Conservation (phyloP, 371 early-diverging fungal genomes). For the Saksenaea oblongispora region DNA sequence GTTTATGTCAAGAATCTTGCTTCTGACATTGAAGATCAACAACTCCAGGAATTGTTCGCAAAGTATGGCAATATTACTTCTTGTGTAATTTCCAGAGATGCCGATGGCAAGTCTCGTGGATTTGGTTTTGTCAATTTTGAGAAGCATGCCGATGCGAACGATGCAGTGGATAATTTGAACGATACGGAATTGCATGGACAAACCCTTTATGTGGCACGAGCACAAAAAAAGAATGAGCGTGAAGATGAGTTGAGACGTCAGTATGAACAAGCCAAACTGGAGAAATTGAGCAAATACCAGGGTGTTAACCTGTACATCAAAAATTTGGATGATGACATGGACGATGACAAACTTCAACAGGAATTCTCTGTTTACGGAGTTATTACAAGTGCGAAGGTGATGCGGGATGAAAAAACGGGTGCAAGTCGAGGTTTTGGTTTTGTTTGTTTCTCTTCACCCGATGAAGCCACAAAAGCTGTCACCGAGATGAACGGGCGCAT, state of each 20-base stretch:
- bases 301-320: slow-evolving; percentile 98
- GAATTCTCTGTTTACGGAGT: slow-evolving; percentile 95
- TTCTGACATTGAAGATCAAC: slow-evolving; percentile 78
- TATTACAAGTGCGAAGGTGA: slow-evolving; percentile 97
- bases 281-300: slow-evolving; percentile 96
- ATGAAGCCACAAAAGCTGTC: slow-evolving; percentile 90
- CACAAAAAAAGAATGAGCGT: slow-evolving; percentile 98
- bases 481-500: slow-evolving; percentile 92
- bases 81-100: slow-evolving; percentile 73
- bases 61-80: slow-evolving; percentile 91
- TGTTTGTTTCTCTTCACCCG: slow-evolving; percentile 90
- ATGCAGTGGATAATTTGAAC: slow-evolving; percentile 93
- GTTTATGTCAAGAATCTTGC: slow-evolving; percentile 99
- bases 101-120: slow-evolving; percentile 84
- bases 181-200: slow-evolving; percentile 91
- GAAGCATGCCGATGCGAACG: slow-evolving; percentile 88
- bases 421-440: slow-evolving; percentile 87
- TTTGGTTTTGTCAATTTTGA: slow-evolving; percentile 98
- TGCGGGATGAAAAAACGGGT: slow-evolving; percentile 88
- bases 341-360: slow-evolving; percentile 93
- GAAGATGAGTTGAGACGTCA: slow-evolving; percentile 94
- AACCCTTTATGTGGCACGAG: slow-evolving; percentile 95
- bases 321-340: slow-evolving; percentile 95
- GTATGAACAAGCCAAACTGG: slow-evolving; percentile 92
- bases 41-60: slow-evolving; percentile 82